phyloP scores from a whole-genome alignment of 441 rosid species.

The Corymbia citriodora region DNA sequence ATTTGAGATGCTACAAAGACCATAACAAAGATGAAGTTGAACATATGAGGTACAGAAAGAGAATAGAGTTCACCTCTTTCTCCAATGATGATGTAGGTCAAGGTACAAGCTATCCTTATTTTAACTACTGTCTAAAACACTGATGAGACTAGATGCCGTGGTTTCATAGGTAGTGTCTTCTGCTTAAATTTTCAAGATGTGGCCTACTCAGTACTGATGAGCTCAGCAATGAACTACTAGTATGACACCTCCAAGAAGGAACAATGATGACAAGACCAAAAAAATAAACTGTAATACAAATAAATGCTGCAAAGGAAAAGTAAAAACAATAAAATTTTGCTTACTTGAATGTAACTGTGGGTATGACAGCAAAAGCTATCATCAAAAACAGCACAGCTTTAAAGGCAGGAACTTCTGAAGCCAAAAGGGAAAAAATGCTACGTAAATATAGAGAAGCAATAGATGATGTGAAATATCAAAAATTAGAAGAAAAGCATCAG shows the following conservation, averaged over 20 bases:
- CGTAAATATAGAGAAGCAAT: not conserved
- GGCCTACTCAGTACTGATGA: not conserved
- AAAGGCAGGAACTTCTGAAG: conserved; percentile 51
- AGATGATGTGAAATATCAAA: not conserved
- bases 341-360: conserved; percentile 76
- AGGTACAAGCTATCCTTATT: not conserved
- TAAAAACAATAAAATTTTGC: conserved; percentile 5
- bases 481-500: not conserved
- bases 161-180: not conserved
- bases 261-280: not conserved
- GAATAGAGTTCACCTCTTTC: not conserved
- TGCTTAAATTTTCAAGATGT: not conserved
- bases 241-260: not conserved
- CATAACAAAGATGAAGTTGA: not conserved
- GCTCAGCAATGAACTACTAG: not conserved
- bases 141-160: not conserved
- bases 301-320: not conserved
- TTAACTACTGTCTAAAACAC: not conserved
- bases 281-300: not conserved
- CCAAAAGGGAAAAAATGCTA: not conserved
- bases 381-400: conserved; percentile 47
- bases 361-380: conserved; percentile 70
- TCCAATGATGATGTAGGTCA: not conserved
- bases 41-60: not conserved
- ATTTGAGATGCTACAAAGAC: conserved; percentile 7